Percentiles rank a stretch among this genome's conserved stretches.
Conservation (phyloP, 768 basidiomycete genomes). For the Russula earlei region DNA sequence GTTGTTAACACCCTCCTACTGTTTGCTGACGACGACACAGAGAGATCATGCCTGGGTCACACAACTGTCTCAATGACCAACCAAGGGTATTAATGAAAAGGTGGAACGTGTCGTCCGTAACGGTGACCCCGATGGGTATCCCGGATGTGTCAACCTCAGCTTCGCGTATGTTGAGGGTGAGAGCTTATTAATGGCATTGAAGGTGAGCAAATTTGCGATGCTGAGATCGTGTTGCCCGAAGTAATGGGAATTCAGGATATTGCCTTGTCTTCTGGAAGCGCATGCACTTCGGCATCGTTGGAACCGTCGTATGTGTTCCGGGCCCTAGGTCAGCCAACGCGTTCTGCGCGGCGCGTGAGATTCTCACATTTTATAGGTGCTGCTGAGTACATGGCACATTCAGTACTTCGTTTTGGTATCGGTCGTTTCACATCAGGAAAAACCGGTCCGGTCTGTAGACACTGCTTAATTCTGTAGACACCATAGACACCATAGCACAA, state of each 20-base stretch:
- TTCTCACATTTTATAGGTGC: constrained; percentile 44
- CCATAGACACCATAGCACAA: too few relatives aligned
- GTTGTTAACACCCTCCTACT: constrained; percentile 20
- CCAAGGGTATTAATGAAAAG: constrained; percentile 68
- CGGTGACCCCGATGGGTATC: constrained; percentile 85
- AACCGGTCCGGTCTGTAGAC: too few relatives aligned
- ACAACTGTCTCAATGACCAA: constrained; percentile 68
- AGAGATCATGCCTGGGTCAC: constrained; percentile 71
- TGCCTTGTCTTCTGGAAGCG: constrained; percentile 94
- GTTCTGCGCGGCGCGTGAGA: neutral
- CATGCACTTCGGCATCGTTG: constrained; percentile 95
- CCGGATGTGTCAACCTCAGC: constrained; percentile 92
- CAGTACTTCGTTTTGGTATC: constrained; percentile 93
- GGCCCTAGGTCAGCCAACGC: constrained; percentile 57
- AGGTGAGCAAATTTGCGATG: constrained; percentile 40
- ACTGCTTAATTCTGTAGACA: too few relatives aligned
- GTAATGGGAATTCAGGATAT: constrained; percentile 55
- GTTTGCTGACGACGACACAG: constrained; percentile 33
- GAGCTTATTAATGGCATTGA: constrained; percentile 93
- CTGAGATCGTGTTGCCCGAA: neutral
- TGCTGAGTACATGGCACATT: constrained; percentile 98
- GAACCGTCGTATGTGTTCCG: constrained; percentile 98
- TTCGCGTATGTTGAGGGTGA: constrained; percentile 98
- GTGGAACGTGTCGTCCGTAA: constrained; percentile 92
- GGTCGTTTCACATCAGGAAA: constrained; percentile 98